A percentile compares a stretch with the other conserved stretches of the same genome.
phyloP scores from a whole-genome alignment of 108 stramenopile species.

The Conticribra weissflogii region DNA sequence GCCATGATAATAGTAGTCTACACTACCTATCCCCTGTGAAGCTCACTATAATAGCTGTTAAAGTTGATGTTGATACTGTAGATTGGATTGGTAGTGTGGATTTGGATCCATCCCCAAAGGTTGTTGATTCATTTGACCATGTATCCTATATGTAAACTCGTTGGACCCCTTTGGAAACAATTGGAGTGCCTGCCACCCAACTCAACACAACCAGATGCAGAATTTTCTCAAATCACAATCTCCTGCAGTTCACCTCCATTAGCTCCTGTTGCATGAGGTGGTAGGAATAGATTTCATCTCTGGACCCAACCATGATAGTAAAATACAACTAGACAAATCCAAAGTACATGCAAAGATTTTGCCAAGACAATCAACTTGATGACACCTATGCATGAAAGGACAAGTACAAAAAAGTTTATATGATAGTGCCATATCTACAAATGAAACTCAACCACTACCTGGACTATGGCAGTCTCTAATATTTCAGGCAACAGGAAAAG shows the following conservation, averaged over 20 bases:
- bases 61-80: constrained; percentile 15
- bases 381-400: no score
- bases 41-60: constrained; percentile 26
- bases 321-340: no score
- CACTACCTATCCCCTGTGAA: constrained; percentile 8
- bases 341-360: no score
- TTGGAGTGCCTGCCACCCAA: constrained; percentile 28
- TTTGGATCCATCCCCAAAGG: constrained; percentile 25
- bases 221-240: constrained; percentile 23
- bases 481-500: no score
- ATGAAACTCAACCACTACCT: no score
- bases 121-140: constrained; percentile 24
- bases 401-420: no score
- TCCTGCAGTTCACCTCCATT: constrained; percentile 5
- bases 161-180: constrained; percentile 12
- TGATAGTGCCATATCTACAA: no score
- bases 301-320: no score
- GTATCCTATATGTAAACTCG: constrained; percentile 15
- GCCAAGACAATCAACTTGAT: no score
- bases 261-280: constrained; percentile 12
- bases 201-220: constrained; percentile 48
- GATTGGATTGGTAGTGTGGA: constrained; percentile 16
- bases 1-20: constrained; percentile 37
- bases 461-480: no score
- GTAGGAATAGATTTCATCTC: no score